Conservation (phyloP, 2,329 filamentous ascomycete genomes). For the Aspergillus sp. region DNA sequence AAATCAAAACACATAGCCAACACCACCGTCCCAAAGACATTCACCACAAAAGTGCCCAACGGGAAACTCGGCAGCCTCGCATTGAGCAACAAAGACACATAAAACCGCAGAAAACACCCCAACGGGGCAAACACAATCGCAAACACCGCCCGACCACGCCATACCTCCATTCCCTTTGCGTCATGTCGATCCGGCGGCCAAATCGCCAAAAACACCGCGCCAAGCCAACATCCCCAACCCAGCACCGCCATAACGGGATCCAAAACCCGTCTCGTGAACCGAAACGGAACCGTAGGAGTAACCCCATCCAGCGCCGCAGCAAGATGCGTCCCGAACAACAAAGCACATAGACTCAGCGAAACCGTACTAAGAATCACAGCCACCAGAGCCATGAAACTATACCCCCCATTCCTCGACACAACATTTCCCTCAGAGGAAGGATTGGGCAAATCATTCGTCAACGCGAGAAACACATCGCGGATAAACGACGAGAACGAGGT, state of each 20-base stretch:
- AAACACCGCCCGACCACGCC: conserved; percentile 76
- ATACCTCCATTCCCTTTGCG: conserved; percentile 51
- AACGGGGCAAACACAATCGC: conserved; percentile 79
- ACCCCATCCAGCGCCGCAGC: conserved; percentile 63
- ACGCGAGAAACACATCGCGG: conserved; percentile 74
- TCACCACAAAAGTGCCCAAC: conserved; percentile 81
- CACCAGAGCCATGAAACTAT: conserved; percentile 79
- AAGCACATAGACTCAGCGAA: conserved; percentile 67
- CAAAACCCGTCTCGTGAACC: conserved; percentile 59
- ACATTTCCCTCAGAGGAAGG: conserved; percentile 47
- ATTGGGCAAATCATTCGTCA: conserved; percentile 71
- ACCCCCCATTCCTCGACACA: conserved; percentile 66
- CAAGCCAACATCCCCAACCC: conserved; percentile 75
- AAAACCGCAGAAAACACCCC: conserved; percentile 76
- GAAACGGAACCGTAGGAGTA: conserved; percentile 63
- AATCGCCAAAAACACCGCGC: conserved; percentile 69
- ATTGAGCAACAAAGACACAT: conserved; percentile 72
- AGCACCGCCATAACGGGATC: conserved; percentile 67
- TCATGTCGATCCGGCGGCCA: conserved; percentile 64
- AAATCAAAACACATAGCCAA: conserved; percentile 78
- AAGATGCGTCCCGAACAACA: conserved; percentile 74
- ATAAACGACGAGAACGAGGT: conserved; percentile 89
- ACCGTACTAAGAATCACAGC: conserved; percentile 74
- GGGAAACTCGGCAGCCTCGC: conserved; percentile 68
- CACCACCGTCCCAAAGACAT: conserved; percentile 73